phyloP scores from a whole-genome alignment of 805 yeast genomes.

The Maudiozyma turicensis region DNA sequence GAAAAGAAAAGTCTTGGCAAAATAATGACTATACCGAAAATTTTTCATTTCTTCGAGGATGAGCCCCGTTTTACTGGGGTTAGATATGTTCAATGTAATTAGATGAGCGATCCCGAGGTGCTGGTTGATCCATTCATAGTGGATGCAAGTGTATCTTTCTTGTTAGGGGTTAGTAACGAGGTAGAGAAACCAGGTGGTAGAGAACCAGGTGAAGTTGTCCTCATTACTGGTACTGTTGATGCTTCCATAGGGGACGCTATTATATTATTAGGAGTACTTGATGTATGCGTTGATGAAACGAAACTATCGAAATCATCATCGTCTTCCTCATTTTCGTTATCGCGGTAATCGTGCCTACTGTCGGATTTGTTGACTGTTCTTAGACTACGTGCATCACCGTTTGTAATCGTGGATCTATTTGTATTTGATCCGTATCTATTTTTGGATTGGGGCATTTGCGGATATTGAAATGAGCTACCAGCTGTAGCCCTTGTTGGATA shows the following conservation, averaged over 20 bases:
- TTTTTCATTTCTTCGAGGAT: too few relatives aligned
- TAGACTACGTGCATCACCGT: neutral
- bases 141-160: constrained; percentile 5
- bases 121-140: neutral
- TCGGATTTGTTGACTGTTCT: too few relatives aligned
- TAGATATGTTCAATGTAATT: neutral
- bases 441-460: too few relatives aligned
- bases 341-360: neutral
- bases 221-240: constrained; percentile 2
- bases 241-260: neutral
- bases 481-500: neutral
- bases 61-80: too few relatives aligned
- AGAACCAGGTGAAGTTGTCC: neutral
- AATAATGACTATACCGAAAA: too few relatives aligned
- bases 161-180: constrained; percentile 28
- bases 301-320: constrained; percentile 27
- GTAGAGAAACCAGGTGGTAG: constrained; percentile 37
- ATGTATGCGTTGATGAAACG: constrained; percentile 17
- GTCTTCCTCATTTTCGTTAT: neutral
- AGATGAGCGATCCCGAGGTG: neutral
- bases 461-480: neutral
- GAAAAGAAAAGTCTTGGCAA: too few relatives aligned
- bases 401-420: neutral
- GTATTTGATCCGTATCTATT: neutral
- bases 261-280: constrained; percentile 2